A percentile compares a stretch with the other conserved stretches of the same genome.
These are phyloP conservation scores for Stephania yunnanensis DNA, from an alignment of 164 flowering plant genomes.

Conservation along the genomic window DNA sequence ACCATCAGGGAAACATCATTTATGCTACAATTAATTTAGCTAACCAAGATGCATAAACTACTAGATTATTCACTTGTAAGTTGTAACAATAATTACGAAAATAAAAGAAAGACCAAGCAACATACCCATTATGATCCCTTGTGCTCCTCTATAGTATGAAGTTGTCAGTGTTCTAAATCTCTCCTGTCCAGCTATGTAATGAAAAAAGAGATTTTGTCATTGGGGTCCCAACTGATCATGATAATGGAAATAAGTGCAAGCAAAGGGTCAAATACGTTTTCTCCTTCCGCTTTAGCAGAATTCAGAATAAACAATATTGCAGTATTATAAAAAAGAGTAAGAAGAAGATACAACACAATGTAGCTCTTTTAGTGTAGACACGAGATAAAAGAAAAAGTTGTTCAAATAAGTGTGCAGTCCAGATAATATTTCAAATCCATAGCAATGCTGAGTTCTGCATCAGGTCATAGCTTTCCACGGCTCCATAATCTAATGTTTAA, in stretches of 20 bases:
- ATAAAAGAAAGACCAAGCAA: background rate
- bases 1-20: too few relatives aligned
- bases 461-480: background rate
- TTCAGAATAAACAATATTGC: background rate
- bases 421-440: too few relatives aligned
- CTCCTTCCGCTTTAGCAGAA: background rate
- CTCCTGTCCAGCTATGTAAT: constrained; percentile 67
- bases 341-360: background rate
- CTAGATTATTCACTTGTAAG: too few relatives aligned
- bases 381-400: too few relatives aligned
- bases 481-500: background rate
- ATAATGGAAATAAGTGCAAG: background rate
- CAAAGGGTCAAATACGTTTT: background rate
- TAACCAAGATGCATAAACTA: background rate
- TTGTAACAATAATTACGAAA: background rate
- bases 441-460: background rate
- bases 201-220: constrained; percentile 2
- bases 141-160: constrained; percentile 71
- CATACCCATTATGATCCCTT: constrained; percentile 64
- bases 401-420: too few relatives aligned
- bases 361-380: background rate
- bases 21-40: too few relatives aligned
- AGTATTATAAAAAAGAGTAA: background rate
- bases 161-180: constrained; percentile 68
- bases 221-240: background rate